A percentile compares a stretch with the other conserved stretches of the same genome.
Evolutionary conservation across 2,329 filamentous ascomycete species (phyloP).

Genomic region (Aspergillus puulaauensis): DNA sequence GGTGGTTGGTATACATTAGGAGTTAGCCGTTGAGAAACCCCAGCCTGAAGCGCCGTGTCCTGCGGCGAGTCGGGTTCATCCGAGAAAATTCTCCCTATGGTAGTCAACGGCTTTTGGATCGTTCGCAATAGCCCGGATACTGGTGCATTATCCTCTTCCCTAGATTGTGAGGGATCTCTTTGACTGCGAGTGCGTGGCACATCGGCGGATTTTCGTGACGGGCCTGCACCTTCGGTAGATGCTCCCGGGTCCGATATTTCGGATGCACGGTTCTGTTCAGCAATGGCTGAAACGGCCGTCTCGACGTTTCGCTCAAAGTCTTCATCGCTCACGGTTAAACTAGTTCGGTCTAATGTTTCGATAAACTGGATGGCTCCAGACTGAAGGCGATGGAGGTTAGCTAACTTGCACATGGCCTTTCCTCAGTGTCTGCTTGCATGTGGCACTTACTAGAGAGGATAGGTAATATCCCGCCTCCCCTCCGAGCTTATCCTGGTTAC

Average conservation of each 20-base stretch:
- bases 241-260: constrained; percentile 45
- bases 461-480: constrained; percentile 99
- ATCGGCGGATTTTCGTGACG: constrained; percentile 59
- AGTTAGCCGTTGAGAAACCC: constrained; percentile 51
- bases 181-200: constrained; percentile 53
- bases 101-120: constrained; percentile 86
- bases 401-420: background rate
- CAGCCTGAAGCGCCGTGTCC: constrained; percentile 41
- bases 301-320: constrained; percentile 98
- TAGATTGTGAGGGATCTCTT: constrained; percentile 36
- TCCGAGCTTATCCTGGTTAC: constrained; percentile 93
- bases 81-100: constrained; percentile 92
- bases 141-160: constrained; percentile 72
- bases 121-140: constrained; percentile 83
- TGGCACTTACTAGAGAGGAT: constrained; percentile 71
- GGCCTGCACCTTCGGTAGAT: constrained; percentile 53
- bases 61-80: constrained; percentile 55
- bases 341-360: constrained; percentile 92
- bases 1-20: constrained; percentile 48
- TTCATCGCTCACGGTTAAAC: constrained; percentile 86
- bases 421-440: background rate
- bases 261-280: constrained; percentile 74
- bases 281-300: constrained; percentile 90
- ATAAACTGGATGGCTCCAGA: constrained; percentile 89
- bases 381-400: constrained; percentile 21